Conservation (phyloP, 495 filamentous ascomycete species). For the Penicillium desertorum region DNA sequence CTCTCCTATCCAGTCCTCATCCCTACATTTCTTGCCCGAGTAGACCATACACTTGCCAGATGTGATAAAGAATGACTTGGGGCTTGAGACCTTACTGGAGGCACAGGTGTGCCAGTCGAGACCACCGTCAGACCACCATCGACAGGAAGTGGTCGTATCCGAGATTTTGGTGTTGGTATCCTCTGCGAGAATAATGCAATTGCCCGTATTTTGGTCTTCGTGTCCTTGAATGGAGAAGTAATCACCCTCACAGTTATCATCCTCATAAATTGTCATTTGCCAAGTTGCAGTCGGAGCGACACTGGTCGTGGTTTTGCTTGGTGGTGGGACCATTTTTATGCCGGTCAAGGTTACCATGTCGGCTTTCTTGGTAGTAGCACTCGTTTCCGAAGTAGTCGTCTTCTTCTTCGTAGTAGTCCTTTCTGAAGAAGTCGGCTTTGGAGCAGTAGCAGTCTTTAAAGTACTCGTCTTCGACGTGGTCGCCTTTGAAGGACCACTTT, state of each 20-base stretch:
- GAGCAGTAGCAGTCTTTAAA: neutral
- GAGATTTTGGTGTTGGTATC: neutral
- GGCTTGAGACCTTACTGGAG: neutral
- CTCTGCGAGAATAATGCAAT: neutral
- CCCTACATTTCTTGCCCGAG: neutral
- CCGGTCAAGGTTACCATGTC: neutral
- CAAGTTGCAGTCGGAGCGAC: neutral
- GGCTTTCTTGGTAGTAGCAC: neutral
- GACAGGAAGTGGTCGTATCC: slow-evolving; percentile 9
- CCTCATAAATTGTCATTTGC: neutral
- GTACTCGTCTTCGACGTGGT: neutral
- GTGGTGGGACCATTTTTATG: neutral
- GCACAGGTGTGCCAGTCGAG: slow-evolving; percentile 4
- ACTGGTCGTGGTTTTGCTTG: slow-evolving; percentile 1
- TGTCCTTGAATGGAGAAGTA: slow-evolving; percentile 15
- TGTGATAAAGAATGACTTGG: slow-evolving; percentile 7
- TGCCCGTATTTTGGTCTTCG: neutral
- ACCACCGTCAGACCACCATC: slow-evolving; percentile 10
- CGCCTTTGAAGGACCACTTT: neutral
- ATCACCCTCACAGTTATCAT: neutral
- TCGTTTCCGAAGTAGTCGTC: neutral
- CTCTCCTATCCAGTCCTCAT: neutral
- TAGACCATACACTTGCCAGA: slow-evolving; percentile 1
- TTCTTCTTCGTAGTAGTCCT: neutral
- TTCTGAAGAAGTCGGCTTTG: neutral